phyloP scores from a whole-genome alignment of 352 stramenopile genomes.

The Phytophthora ohioensis region DNA sequence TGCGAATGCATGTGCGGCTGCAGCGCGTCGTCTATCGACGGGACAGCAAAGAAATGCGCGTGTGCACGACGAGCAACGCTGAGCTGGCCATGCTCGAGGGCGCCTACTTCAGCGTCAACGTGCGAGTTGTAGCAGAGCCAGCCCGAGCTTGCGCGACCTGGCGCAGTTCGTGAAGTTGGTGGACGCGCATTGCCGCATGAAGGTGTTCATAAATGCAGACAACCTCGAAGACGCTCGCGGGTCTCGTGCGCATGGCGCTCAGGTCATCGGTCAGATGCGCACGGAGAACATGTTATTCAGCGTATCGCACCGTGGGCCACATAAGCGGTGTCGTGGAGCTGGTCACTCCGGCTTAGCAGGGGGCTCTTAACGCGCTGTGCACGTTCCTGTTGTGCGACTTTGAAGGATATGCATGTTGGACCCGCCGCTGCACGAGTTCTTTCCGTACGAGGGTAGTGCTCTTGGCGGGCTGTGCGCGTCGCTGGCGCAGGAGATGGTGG shows the following conservation, averaged over 20 bases:
- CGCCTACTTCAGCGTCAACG: constrained; percentile 34
- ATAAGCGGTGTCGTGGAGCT: constrained; percentile 32
- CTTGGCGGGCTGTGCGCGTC: constrained; percentile 32
- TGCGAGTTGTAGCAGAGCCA: constrained; percentile 28
- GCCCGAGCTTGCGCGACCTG: constrained; percentile 27
- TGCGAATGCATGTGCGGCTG: constrained; percentile 29
- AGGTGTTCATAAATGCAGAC: constrained; percentile 37
- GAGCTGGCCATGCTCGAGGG: constrained; percentile 28
- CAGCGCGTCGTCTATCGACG: constrained; percentile 31
- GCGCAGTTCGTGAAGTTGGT: constrained; percentile 38
- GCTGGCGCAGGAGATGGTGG: constrained; percentile 27
- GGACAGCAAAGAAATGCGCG: constrained; percentile 29
- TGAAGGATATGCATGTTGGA: constrained; percentile 37
- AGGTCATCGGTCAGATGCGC: constrained; percentile 21
- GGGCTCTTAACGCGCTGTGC: constrained; percentile 27
- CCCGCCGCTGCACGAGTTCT: constrained; percentile 29
- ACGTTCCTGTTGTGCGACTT: constrained; percentile 36
- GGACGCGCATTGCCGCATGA: constrained; percentile 36
- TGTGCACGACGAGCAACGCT: constrained; percentile 4
- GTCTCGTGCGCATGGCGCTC: constrained; percentile 15
- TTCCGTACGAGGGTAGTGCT: constrained; percentile 32
- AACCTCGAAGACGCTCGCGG: constrained; percentile 29
- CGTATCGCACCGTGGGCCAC: constrained; percentile 26
- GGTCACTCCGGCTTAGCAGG: constrained; percentile 30
- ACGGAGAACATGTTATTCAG: constrained; percentile 43